Base-by-base conservation (phyloP, 208 protist species). In the Leishmania guyanensis region DNA sequence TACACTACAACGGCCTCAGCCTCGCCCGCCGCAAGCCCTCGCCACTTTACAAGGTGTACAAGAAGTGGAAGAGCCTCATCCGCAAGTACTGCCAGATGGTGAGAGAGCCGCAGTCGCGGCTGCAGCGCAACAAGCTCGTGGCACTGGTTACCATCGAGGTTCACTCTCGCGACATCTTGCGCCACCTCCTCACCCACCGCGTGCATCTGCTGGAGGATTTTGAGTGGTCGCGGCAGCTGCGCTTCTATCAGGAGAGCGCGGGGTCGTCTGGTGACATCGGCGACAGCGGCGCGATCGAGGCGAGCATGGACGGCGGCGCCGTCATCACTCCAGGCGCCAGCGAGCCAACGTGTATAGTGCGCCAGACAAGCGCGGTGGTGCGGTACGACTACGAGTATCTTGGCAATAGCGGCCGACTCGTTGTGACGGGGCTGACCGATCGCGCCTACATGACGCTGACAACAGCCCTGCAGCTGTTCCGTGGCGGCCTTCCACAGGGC, bases 91-190 rank as follows among this genome's bases (percentile, higher is more conserved):
- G 96, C 68, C 93, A 98, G 69, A 94, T 99, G 85, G 98, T 99
- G 64, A 92, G 97, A 22, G 92, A 95, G 83, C 90, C 98, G 51
- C 90, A 99, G 82, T 93, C 80, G 29, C 88, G 93, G 69, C 79
- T 99, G 78, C 91, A 99, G 77, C 97, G 99, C 75, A 96, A 94
- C 83, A 99, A 99, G 85, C 86, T 99, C 50, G 93, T 98, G 46
- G 90, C 98, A 17, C 86, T 99, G 51, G 96, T 99, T 78, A 99
- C 98, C n/a, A 99, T 99, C 84, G 98, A 99, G 89, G 99, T 99
- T 78, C 99, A 99, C 86, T 95, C 96, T 22, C 92, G 99, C 72
- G 99, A 99, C 84, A 99, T 99, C 51, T 92, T 99, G 66, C 92
- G 99, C 69, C 88, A 96, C 77, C 87, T 99, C 48, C 90, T 99